These are phyloP conservation scores for Amorphotheca resinae DNA, from an alignment of 495 filamentous ascomycete genomes.

Conservation along the genomic window DNA sequence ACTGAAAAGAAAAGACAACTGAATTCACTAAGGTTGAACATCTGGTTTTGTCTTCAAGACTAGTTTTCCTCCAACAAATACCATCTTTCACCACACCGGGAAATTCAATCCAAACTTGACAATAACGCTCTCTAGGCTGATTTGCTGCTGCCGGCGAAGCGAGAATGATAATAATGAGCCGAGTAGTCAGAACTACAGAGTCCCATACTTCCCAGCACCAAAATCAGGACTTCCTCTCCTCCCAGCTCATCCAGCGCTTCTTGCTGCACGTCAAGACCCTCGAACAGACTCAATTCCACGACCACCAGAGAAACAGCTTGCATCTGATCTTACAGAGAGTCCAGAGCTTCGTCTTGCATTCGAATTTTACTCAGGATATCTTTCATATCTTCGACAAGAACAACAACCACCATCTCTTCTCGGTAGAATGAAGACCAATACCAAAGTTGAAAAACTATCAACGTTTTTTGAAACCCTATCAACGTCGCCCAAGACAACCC, in stretches of 20 bases:
- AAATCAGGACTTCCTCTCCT: background rate
- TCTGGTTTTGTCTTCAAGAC: too few relatives aligned
- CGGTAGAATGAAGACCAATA: too few relatives aligned
- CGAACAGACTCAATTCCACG: background rate
- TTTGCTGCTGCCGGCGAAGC: background rate
- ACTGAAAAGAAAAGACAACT: too few relatives aligned
- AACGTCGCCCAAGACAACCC: too few relatives aligned
- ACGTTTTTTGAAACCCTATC: too few relatives aligned
- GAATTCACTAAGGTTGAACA: too few relatives aligned
- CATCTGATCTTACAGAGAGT: background rate
- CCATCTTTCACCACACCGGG: background rate
- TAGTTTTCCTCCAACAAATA: too few relatives aligned
- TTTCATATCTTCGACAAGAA: background rate
- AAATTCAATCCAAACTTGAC: background rate
- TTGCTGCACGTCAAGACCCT: background rate
- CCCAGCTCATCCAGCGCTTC: background rate
- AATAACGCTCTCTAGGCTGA: background rate
- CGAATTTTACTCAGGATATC: background rate
- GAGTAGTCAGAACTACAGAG: background rate
- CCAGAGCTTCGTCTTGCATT: background rate
- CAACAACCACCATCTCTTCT: too few relatives aligned
- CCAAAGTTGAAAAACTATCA: too few relatives aligned
- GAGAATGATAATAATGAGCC: background rate
- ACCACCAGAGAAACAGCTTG: background rate
- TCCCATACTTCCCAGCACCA: background rate